phyloP scores from a whole-genome alignment of 2,329 filamentous ascomycete genomes.

The Calonectria crousiana region DNA sequence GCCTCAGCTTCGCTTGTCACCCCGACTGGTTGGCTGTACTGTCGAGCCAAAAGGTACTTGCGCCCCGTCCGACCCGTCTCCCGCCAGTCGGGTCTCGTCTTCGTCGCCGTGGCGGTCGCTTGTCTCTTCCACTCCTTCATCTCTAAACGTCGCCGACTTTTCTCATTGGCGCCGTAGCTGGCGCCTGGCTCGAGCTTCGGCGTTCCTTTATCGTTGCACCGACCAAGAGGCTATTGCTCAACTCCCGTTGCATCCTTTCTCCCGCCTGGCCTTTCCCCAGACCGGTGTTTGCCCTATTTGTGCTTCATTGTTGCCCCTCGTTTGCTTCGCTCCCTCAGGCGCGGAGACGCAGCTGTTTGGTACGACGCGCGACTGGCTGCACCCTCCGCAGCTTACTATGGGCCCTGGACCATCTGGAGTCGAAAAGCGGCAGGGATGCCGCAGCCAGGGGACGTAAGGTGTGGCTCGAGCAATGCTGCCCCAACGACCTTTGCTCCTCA shows the following conservation, averaged over 20 bases:
- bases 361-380: conserved; percentile 24
- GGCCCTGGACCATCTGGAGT: conserved; percentile 21
- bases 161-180: conserved; percentile 11
- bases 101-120: conserved; percentile 14
- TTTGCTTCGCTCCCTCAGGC: neutral
- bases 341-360: conserved; percentile 23
- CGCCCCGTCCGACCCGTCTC: neutral
- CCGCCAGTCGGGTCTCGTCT: conserved; percentile 23
- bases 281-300: neutral
- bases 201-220: neutral
- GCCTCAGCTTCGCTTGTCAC: conserved; percentile 7
- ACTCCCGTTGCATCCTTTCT: neutral
- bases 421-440: conserved; percentile 21
- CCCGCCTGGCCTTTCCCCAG: neutral
- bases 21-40: conserved; percentile 14
- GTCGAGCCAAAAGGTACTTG: conserved; percentile 8
- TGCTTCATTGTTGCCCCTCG: neutral
- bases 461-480: conserved; percentile 13
- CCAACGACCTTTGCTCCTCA: conserved; percentile 1
- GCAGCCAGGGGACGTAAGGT: conserved; percentile 7
- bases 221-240: neutral
- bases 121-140: conserved; percentile 18
- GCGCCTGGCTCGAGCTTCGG: conserved; percentile 7
- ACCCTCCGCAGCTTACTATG: conserved; percentile 26
- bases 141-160: neutral